Conservation (phyloP, 1,284 basidiomycete species). For the Hymenochaete sp. region DNA sequence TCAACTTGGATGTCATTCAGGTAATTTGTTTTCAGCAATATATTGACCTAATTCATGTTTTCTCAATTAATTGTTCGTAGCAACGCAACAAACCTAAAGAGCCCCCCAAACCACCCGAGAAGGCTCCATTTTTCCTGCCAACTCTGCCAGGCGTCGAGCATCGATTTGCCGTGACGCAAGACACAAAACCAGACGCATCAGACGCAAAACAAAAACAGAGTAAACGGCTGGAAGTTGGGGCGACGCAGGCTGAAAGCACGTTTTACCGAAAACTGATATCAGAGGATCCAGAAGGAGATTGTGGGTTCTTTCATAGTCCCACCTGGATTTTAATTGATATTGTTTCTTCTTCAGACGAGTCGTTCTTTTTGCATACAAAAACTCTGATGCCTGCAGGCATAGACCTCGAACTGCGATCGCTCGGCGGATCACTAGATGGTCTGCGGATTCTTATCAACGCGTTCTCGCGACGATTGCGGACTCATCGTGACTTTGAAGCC, state of each 20-base stretch:
- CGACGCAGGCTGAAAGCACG: slow-evolving; percentile 58
- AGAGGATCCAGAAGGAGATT: slow-evolving; percentile 53
- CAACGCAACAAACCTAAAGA: slow-evolving; percentile 96
- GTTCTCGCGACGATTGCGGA: slow-evolving; percentile 63
- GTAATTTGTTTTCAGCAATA: slow-evolving; percentile 31
- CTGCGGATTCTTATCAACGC: slow-evolving; percentile 69
- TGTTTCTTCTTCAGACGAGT: slow-evolving; percentile 40
- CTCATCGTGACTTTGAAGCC: slow-evolving; percentile 90
- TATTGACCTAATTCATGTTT: neutral
- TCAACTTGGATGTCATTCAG: slow-evolving; percentile 94
- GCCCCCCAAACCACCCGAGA: slow-evolving; percentile 87
- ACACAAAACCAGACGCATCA: slow-evolving; percentile 27
- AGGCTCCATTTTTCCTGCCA: slow-evolving; percentile 96
- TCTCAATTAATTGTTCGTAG: slow-evolving; percentile 29
- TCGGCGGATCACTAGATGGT: slow-evolving; percentile 52
- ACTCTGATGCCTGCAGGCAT: slow-evolving; percentile 83
- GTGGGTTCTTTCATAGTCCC: no score
- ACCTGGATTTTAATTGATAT: slow-evolving; percentile 5
- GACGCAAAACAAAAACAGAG: slow-evolving; percentile 38
- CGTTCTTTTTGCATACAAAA: slow-evolving; percentile 83
- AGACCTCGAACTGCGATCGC: slow-evolving; percentile 83
- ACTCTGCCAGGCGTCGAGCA: slow-evolving; percentile 79
- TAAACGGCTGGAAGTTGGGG: slow-evolving; percentile 46
- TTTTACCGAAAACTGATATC: slow-evolving; percentile 61
- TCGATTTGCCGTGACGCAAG: slow-evolving; percentile 56